Evolutionary conservation across 2,329 filamentous ascomycete genomes (phyloP).

Genomic region (Passalora sequoiae): DNA sequence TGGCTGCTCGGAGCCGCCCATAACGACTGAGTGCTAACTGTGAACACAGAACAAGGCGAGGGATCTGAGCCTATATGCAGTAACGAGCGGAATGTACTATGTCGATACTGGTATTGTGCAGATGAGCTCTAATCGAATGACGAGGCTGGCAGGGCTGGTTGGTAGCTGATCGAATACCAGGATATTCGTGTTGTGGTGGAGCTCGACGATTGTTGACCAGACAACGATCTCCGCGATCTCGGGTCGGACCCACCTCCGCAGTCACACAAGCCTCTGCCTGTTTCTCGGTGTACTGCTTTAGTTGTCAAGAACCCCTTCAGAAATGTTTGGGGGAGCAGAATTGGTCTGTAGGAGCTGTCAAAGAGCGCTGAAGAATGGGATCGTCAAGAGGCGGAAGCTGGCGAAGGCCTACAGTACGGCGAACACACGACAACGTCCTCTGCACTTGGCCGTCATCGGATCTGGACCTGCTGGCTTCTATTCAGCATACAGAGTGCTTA

Average conservation of each 20-base stretch:
- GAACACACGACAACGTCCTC: conserved; percentile 37
- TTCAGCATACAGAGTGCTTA: conserved; percentile 78
- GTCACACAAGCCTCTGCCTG: too few species aligned
- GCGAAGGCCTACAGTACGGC: conserved; percentile 25
- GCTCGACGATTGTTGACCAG: neutral
- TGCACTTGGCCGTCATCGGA: conserved; percentile 77
- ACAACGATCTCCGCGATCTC: conserved; percentile 1
- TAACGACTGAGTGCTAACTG: conserved; percentile 11
- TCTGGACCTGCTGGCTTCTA: conserved; percentile 97
- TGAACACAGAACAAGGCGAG: neutral
- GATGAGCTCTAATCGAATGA: neutral
- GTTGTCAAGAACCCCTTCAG: too few species aligned
- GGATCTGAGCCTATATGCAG: neutral
- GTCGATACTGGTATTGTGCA: neutral
- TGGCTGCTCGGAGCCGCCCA: conserved; percentile 46
- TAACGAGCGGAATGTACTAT: neutral
- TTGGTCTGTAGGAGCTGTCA: conserved; percentile 21
- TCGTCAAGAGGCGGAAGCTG: conserved; percentile 11
- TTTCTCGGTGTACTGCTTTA: too few species aligned
- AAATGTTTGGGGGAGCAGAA: conserved; percentile 14
- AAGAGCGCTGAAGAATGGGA: conserved; percentile 14
- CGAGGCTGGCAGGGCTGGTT: conserved; percentile 1
- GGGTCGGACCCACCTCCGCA: too few species aligned
- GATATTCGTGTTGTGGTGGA: conserved; percentile 1
- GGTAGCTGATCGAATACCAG: neutral